phyloP scores from a whole-genome alignment of 2,329 filamentous ascomycete species.

The Neurospora crassa region DNA sequence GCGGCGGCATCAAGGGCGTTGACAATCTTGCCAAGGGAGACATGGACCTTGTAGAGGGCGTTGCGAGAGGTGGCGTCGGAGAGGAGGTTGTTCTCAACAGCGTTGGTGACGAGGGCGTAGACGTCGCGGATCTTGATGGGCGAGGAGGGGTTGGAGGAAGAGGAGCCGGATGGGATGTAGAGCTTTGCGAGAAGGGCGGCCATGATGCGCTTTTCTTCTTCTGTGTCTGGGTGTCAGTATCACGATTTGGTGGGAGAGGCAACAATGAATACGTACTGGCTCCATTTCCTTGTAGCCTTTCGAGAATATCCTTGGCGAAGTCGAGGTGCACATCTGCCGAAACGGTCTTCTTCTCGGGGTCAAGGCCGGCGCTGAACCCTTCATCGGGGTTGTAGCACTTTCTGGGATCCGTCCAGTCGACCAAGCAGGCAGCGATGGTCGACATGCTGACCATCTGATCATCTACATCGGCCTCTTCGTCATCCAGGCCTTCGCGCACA shows the following conservation, averaged over 20 bases:
- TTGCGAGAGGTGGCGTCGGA: slow-evolving; percentile 54
- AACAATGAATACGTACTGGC: slow-evolving; percentile 45
- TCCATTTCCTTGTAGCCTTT: slow-evolving; percentile 57
- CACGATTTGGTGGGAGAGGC: not conserved
- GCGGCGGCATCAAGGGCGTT: slow-evolving; percentile 42
- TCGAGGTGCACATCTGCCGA: slow-evolving; percentile 74
- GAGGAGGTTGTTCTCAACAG: slow-evolving; percentile 52
- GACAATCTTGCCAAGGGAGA: slow-evolving; percentile 58
- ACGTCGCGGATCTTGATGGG: slow-evolving; percentile 48
- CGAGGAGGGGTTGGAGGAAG: slow-evolving; percentile 17
- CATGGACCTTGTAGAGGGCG: slow-evolving; percentile 58
- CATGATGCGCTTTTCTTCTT: slow-evolving; percentile 79
- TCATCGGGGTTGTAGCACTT: slow-evolving; percentile 51
- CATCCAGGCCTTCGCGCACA: slow-evolving; percentile 60
- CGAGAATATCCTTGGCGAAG: slow-evolving; percentile 67
- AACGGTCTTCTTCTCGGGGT: slow-evolving; percentile 52
- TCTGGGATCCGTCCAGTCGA: slow-evolving; percentile 92
- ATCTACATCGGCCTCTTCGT: slow-evolving; percentile 65
- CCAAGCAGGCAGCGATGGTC: slow-evolving; percentile 70
- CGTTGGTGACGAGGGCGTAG: slow-evolving; percentile 48
- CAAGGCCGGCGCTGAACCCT: slow-evolving; percentile 31
- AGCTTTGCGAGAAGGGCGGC: slow-evolving; percentile 74
- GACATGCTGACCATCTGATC: slow-evolving; percentile 72
- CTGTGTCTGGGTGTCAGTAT: slow-evolving; percentile 30
- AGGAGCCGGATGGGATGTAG: slow-evolving; percentile 59